Percentiles rank a stretch among this genome's conserved stretches.
Conservation (phyloP, 176 grass and related monocot genomes). For the Panicum miliaceum region DNA sequence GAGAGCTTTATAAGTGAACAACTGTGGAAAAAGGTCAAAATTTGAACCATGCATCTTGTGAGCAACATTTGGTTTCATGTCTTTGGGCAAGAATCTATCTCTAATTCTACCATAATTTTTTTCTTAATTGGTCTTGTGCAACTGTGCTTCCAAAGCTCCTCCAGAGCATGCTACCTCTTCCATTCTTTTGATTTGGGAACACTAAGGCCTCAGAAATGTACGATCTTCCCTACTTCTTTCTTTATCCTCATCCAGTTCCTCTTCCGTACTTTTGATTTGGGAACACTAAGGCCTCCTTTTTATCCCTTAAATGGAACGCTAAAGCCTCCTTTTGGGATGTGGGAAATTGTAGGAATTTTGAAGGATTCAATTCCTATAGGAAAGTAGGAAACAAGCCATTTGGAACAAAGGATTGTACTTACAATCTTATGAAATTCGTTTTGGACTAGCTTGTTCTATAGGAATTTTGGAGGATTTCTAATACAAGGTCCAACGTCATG, state of each 20-base stretch:
- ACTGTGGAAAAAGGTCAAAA: background rate
- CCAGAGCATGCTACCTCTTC: background rate
- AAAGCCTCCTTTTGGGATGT: too few species aligned
- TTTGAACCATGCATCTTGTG: slow-evolving; percentile 5
- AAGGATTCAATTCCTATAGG: background rate
- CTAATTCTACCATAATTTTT: background rate
- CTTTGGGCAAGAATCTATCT: background rate
- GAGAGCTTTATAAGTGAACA: background rate
- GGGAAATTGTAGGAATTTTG: background rate
- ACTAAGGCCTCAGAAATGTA: background rate
- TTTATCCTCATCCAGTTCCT: background rate
- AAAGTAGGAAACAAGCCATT: background rate
- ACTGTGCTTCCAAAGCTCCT: background rate
- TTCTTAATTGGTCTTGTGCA: background rate
- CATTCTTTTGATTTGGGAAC: too few species aligned
- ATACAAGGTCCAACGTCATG: background rate
- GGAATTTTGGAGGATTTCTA: slow-evolving; percentile 2
- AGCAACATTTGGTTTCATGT: background rate
- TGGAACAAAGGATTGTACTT: background rate
- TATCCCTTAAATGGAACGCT: too few species aligned
- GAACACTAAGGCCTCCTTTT: background rate
- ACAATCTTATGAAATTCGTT: background rate
- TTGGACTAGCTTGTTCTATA: slow-evolving; percentile 1
- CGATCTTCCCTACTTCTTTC: background rate
- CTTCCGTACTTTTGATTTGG: background rate